Conservation (phyloP, 257 asterid species). For the Rauvolfia tetraphylla region DNA sequence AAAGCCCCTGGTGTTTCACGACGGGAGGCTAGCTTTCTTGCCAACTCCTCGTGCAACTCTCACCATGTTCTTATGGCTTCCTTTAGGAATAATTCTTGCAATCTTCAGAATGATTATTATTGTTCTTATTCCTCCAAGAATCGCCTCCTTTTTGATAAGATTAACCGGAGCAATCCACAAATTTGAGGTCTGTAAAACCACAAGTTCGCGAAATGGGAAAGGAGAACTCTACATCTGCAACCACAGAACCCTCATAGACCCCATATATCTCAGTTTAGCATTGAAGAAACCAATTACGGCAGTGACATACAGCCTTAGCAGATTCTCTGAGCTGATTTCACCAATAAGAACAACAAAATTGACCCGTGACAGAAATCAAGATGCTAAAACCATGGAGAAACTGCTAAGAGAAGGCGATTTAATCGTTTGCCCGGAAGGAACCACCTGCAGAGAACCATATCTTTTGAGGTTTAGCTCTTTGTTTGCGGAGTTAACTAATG, state of each 20-base stretch:
- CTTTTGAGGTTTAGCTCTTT: conserved; percentile 74
- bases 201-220: conserved; percentile 8
- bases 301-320: conserved; percentile 85
- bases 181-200: background rate
- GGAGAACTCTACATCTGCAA: conserved; percentile 78
- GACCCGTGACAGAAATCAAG: conserved; percentile 53
- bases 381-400: conserved; percentile 54
- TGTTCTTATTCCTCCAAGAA: conserved; percentile 45
- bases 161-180: conserved; percentile 44
- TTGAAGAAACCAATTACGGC: conserved; percentile 60
- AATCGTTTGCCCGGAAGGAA: conserved; percentile 94
- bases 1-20: conserved; percentile 83
- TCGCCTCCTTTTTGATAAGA: conserved; percentile 37
- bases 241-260: conserved; percentile 81
- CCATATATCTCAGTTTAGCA: conserved; percentile 63
- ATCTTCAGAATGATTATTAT: conserved; percentile 56
- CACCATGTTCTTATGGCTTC: conserved; percentile 79
- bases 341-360: conserved; percentile 68
- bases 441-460: conserved; percentile 94
- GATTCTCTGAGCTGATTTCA: conserved; percentile 71
- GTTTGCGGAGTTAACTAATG: conserved; percentile 78
- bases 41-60: conserved; percentile 76
- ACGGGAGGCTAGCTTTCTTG: conserved; percentile 78
- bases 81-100: conserved; percentile 54
- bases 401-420: conserved; percentile 62